A percentile compares a stretch with the other conserved stretches of the same genome.
Evolutionary conservation across 2,329 filamentous ascomycete genomes (phyloP).

Genomic region (Neurospora sp.): DNA sequence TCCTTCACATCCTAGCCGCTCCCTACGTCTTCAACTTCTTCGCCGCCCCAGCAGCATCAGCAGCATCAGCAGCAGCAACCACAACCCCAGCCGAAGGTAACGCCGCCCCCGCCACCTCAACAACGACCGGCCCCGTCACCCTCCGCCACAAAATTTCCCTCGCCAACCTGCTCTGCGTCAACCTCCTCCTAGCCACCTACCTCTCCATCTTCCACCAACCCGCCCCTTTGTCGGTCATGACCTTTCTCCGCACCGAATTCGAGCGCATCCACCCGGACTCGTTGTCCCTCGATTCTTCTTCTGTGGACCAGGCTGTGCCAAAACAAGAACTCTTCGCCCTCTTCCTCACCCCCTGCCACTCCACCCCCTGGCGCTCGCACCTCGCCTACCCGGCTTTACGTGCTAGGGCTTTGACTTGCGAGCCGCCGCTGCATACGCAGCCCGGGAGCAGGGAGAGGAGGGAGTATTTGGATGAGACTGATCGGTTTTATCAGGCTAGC

Average conservation of each 20-base stretch:
- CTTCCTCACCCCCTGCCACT: conserved; percentile 93
- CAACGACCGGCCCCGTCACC: conserved; percentile 14
- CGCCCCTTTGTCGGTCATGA: conserved; percentile 65
- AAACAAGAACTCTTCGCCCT: conserved; percentile 51
- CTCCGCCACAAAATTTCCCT: conserved; percentile 48
- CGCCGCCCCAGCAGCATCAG: conserved; percentile 26
- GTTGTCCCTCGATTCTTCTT: conserved; percentile 22
- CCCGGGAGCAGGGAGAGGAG: conserved; percentile 52
- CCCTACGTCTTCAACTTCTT: conserved; percentile 59
- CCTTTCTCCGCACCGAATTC: conserved; percentile 67
- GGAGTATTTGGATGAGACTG: conserved; percentile 77
- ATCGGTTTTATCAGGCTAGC: conserved; percentile 61
- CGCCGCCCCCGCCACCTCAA: conserved; percentile 12
- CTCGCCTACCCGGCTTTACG: conserved; percentile 64
- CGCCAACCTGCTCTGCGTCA: conserved; percentile 49
- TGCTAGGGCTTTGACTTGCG: conserved; percentile 82
- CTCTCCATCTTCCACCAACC: conserved; percentile 69
- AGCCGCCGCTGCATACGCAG: conserved; percentile 65
- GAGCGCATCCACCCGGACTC: conserved; percentile 43
- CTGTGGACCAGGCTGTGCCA: not conserved
- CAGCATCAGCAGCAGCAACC: conserved; percentile 17
- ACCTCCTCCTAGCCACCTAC: conserved; percentile 64
- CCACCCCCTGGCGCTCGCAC: conserved; percentile 88
- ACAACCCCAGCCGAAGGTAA: conserved; percentile 17
- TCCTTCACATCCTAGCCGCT: conserved; percentile 74